Evolutionary conservation across 768 basidiomycete species (phyloP).

Genomic region (Suillus plorans): DNA sequence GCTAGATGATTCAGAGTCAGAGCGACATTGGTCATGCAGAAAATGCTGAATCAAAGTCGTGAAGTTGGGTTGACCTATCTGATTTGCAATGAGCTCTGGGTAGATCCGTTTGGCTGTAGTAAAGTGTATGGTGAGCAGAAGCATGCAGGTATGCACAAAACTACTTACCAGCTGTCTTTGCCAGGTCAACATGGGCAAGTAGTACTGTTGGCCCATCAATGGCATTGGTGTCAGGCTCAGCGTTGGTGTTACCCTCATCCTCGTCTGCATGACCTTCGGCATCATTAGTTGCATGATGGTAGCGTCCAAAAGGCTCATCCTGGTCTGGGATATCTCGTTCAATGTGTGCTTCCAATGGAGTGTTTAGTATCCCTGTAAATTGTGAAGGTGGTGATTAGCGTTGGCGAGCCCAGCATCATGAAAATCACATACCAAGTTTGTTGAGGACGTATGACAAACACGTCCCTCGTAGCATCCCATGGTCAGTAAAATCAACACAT

Average conservation of each 20-base stretch:
- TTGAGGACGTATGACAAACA: neutral
- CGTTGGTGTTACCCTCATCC: neutral
- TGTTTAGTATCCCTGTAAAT: neutral
- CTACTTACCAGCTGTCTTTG: neutral
- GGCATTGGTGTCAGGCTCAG: neutral
- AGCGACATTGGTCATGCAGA: neutral
- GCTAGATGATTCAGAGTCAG: neutral
- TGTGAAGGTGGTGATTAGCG: neutral
- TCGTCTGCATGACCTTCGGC: neutral
- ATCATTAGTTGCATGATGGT: neutral
- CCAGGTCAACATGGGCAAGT: neutral
- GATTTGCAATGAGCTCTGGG: neutral
- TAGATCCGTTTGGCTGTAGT: neutral
- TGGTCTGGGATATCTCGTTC: neutral
- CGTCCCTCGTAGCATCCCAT: neutral
- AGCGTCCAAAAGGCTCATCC: neutral
- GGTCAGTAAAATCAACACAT: no score
- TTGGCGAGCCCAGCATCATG: neutral
- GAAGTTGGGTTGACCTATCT: neutral
- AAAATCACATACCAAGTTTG: neutral
- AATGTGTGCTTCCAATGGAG: neutral
- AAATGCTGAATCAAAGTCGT: neutral
- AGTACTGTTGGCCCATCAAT: neutral
- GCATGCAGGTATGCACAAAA: neutral
- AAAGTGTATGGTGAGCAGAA: neutral